phyloP scores from a whole-genome alignment of 2,329 filamentous ascomycete species.

The Pseudogymnoascus sp. region DNA sequence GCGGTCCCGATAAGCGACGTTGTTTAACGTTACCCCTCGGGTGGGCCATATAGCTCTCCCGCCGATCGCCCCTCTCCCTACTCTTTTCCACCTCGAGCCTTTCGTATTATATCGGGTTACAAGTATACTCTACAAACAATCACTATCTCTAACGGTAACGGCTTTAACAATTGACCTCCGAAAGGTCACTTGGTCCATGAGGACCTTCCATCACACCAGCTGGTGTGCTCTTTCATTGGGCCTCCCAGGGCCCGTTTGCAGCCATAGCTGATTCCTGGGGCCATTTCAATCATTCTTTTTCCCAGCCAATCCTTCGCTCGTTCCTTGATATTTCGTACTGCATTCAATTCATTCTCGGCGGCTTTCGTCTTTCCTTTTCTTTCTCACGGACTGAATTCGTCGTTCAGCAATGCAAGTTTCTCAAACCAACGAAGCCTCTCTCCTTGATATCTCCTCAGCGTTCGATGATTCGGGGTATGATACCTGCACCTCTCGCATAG shows the following conservation, averaged over 20 bases:
- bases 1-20: neutral
- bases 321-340: neutral
- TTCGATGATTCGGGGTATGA: conserved; percentile 6
- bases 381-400: neutral
- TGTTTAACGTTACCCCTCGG: conserved; percentile 2
- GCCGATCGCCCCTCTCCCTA: neutral
- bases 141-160: conserved; percentile 7
- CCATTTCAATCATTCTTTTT: conserved; percentile 6
- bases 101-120: neutral
- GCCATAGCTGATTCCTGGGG: neutral
- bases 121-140: conserved; percentile 1
- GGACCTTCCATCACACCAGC: conserved; percentile 1
- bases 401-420: neutral
- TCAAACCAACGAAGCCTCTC: neutral
- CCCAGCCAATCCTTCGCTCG: conserved; percentile 2
- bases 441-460: neutral
- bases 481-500: neutral
- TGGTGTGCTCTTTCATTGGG: conserved; percentile 4
- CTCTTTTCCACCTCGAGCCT: conserved; percentile 6
- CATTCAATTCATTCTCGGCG: neutral
- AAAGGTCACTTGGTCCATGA: conserved; percentile 1
- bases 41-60: neutral
- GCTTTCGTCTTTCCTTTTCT: neutral
- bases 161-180: neutral
- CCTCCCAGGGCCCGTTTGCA: neutral